phyloP scores from a whole-genome alignment of 768 basidiomycete species.

The Royoungia palumana region DNA sequence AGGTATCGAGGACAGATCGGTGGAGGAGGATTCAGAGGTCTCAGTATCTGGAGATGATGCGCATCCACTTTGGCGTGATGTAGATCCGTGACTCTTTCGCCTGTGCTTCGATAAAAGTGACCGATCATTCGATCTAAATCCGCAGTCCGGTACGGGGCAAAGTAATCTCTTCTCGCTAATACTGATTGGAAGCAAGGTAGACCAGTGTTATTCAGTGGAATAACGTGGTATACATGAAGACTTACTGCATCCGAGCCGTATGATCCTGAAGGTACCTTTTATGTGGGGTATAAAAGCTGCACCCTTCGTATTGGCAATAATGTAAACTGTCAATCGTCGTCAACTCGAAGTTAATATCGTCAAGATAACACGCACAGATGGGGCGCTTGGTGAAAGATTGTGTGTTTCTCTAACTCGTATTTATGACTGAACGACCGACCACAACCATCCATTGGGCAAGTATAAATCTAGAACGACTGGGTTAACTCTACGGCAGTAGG shows the following conservation, averaged over 20 bases:
- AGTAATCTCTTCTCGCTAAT: conserved; percentile 7
- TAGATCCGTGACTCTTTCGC: too few relatives aligned
- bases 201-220: not conserved
- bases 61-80: too few relatives aligned
- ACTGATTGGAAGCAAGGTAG: not conserved
- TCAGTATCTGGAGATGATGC: too few relatives aligned
- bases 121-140: too few relatives aligned
- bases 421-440: not conserved
- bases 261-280: conserved; percentile 7
- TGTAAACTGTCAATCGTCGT: not conserved
- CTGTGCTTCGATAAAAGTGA: too few relatives aligned
- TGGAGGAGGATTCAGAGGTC: too few relatives aligned
- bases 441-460: not conserved
- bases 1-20: too few relatives aligned
- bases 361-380: too few relatives aligned
- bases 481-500: not conserved
- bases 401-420: not conserved
- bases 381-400: not conserved
- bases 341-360: not conserved
- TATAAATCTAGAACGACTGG: not conserved
- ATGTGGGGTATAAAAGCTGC: conserved; percentile 8
- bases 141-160: not conserved
- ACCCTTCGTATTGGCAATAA: not conserved
- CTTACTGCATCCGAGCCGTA: conserved; percentile 11
- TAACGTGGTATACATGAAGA: not conserved